These are phyloP conservation scores for Cystobasidium sp. DNA, from an alignment of 1,284 basidiomycete genomes.

Conservation along the genomic window DNA sequence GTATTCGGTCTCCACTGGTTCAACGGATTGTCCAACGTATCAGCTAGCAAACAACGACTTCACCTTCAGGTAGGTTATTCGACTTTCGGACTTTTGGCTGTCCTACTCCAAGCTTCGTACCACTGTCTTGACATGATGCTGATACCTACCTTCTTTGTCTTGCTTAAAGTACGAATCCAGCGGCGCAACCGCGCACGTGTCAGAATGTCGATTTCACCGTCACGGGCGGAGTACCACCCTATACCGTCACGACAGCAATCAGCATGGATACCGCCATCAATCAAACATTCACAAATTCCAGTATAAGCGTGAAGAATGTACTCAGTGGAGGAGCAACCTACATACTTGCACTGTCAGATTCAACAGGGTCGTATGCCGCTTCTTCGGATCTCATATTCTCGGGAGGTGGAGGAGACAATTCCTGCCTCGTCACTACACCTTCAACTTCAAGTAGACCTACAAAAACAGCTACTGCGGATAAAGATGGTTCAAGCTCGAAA, in stretches of 20 bases:
- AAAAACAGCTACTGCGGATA: background rate
- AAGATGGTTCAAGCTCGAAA: conserved; percentile 5
- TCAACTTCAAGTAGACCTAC: conserved; percentile 6
- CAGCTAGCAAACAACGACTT: conserved; percentile 17
- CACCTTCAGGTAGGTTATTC: conserved; percentile 26
- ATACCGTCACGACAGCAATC: conserved; percentile 24
- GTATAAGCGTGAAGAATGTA: conserved; percentile 20
- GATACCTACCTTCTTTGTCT: background rate
- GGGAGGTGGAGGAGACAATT: conserved; percentile 34
- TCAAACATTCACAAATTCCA: conserved; percentile 26
- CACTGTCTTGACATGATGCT: background rate
- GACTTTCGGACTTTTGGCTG: no score
- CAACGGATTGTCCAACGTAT: background rate
- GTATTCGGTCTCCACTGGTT: conserved; percentile 18
- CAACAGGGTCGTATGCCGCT: conserved; percentile 26
- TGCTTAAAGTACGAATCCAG: conserved; percentile 16
- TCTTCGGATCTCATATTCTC: conserved; percentile 36
- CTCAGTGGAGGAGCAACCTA: conserved; percentile 36
- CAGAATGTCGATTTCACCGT: conserved; percentile 25
- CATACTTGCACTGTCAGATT: conserved; percentile 40
- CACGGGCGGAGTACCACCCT: conserved; percentile 31
- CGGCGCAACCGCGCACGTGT: conserved; percentile 38
- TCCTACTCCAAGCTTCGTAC: no score
- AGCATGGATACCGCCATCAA: conserved; percentile 31
- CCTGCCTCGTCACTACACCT: conserved; percentile 28